Conservation (phyloP, 768 basidiomycete genomes). For the Leccinum pellstonianum region DNA sequence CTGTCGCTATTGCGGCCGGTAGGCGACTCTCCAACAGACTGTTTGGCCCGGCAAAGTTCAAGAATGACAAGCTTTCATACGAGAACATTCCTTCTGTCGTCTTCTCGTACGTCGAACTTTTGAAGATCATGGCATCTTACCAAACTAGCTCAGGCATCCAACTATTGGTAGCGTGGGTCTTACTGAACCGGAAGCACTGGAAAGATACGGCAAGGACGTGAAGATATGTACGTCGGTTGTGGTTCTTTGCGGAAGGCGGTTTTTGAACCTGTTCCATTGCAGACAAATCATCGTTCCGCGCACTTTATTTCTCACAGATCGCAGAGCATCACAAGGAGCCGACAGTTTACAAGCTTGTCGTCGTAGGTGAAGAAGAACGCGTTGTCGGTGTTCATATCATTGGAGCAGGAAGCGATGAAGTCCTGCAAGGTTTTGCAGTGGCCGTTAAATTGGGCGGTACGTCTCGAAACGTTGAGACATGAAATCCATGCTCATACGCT, state of each 20-base stretch:
- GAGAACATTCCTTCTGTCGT: slow-evolving; percentile 92
- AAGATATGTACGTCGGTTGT: slow-evolving; percentile 76
- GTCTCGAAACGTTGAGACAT: slow-evolving; percentile 13
- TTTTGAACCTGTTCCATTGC: slow-evolving; percentile 4
- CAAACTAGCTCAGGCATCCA: slow-evolving; percentile 64
- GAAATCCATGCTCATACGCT: slow-evolving; percentile 4
- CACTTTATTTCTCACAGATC: slow-evolving; percentile 92
- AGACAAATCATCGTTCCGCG: slow-evolving; percentile 81
- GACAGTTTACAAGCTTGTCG: slow-evolving; percentile 89
- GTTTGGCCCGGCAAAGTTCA: slow-evolving; percentile 85
- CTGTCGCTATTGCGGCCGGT: slow-evolving; percentile 97
- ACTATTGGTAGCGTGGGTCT: slow-evolving; percentile 94
- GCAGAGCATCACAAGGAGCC: slow-evolving; percentile 92
- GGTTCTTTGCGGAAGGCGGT: neutral
- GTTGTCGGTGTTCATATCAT: slow-evolving; percentile 96
- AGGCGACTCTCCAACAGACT: slow-evolving; percentile 84
- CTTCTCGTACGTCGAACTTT: slow-evolving; percentile 72
- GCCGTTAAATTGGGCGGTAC: slow-evolving; percentile 92
- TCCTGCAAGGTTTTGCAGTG: slow-evolving; percentile 94
- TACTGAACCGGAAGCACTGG: slow-evolving; percentile 86
- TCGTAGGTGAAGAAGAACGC: slow-evolving; percentile 84
- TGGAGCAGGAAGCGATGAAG: slow-evolving; percentile 90
- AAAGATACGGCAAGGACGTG: slow-evolving; percentile 83
- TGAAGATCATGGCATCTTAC: slow-evolving; percentile 4
- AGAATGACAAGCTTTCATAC: slow-evolving; percentile 84